Conservation (phyloP, 73 alveolate species). For the Paramecium biaurelia region DNA sequence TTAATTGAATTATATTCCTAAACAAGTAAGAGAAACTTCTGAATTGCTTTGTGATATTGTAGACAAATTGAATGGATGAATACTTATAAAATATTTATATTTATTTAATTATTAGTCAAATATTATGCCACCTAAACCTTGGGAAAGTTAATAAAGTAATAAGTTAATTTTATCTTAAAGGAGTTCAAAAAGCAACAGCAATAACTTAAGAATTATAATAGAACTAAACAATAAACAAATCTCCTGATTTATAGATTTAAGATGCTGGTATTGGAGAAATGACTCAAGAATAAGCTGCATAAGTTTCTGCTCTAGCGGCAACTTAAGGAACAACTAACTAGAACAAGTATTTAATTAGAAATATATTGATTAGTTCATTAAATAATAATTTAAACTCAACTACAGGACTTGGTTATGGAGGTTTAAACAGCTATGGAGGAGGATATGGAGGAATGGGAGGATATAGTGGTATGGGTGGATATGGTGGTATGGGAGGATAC, state of each 20-base stretch:
- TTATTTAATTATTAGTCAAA: background rate
- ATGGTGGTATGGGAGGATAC: background rate
- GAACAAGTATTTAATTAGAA: background rate
- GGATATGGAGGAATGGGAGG: constrained; percentile 6
- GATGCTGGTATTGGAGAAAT: constrained; percentile 41
- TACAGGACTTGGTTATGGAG: constrained; percentile 44
- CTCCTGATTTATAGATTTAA: background rate
- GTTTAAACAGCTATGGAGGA: background rate
- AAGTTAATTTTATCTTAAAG: background rate
- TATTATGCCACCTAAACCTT: constrained; percentile 47
- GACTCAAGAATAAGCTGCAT: constrained; percentile 1
- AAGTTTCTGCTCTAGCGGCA: background rate
- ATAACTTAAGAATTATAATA: constrained; percentile 12
- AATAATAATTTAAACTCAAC: background rate
- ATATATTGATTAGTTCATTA: background rate
- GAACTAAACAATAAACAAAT: background rate
- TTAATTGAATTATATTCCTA: background rate
- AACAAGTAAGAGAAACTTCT: background rate
- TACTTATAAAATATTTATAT: background rate
- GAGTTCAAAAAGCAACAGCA: constrained; percentile 17
- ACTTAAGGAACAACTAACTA: background rate
- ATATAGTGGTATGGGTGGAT: background rate
- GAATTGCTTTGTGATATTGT: background rate
- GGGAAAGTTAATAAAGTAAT: constrained; percentile 48
- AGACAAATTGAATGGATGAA: background rate